phyloP scores from a whole-genome alignment of 176 grass and related monocot species.

The Triticum dicoccoides region DNA sequence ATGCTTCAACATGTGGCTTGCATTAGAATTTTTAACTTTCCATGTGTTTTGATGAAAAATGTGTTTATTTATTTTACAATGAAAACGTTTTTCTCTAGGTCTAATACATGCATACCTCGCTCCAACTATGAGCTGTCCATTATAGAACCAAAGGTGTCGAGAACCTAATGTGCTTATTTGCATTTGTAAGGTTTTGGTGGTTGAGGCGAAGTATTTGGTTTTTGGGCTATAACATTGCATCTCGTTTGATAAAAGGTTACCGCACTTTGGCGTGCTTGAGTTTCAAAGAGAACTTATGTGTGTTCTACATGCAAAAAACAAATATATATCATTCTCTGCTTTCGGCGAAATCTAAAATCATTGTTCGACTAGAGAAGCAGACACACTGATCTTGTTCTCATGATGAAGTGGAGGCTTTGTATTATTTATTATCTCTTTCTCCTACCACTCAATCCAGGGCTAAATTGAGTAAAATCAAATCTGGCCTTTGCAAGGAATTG shows the following conservation, averaged over 20 bases:
- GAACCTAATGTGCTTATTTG: background rate
- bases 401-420: background rate
- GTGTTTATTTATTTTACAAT: background rate
- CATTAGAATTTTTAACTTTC: background rate
- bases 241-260: no score
- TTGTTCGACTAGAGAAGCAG: background rate
- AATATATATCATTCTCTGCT: background rate
- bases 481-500: background rate
- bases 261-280: background rate
- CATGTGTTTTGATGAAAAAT: background rate
- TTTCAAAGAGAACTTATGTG: background rate
- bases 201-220: background rate
- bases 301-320: no score
- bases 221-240: background rate
- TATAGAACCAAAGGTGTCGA: background rate
- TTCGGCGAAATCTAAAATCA: background rate
- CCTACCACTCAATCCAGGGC: background rate
- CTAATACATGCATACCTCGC: no score
- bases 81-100: no score
- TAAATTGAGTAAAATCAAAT: background rate
- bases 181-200: background rate
- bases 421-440: background rate
- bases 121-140: no score
- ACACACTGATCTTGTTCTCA: background rate
- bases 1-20: accelerated